Conservation (phyloP, 1,284 basidiomycete species). For the Ceratobasidium papillatum region DNA sequence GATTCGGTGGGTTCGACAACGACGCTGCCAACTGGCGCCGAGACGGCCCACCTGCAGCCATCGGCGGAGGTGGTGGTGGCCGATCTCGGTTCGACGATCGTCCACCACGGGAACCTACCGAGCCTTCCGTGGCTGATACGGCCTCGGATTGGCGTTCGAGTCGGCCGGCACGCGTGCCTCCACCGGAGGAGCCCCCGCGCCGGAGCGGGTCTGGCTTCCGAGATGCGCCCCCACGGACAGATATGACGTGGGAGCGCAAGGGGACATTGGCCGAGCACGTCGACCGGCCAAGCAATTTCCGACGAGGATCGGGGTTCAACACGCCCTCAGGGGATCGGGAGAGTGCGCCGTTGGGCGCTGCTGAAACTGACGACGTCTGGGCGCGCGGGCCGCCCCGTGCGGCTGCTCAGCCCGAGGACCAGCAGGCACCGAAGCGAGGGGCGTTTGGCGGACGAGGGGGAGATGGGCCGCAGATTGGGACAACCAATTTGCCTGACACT, state of each 20-base stretch:
- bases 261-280: conserved; percentile 34
- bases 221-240: conserved; percentile 18
- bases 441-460: conserved; percentile 38
- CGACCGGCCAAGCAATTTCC: conserved; percentile 44
- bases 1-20: conserved; percentile 61
- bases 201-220: conserved; percentile 26
- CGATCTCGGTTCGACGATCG: conserved; percentile 59
- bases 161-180: conserved; percentile 56
- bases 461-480: conserved; percentile 16
- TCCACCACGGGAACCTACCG: conserved; percentile 52
- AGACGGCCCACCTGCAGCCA: conserved; percentile 79
- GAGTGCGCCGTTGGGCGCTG: conserved; percentile 50
- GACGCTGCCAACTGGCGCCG: conserved; percentile 88
- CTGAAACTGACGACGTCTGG: conserved; percentile 82
- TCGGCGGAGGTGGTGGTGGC: conserved; percentile 40
- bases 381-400: conserved; percentile 61
- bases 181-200: conserved; percentile 53
- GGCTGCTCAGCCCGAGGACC: neutral
- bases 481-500: conserved; percentile 31
- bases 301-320: conserved; percentile 66
- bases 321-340: conserved; percentile 60
- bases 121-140: conserved; percentile 53
- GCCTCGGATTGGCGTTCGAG: conserved; percentile 74
- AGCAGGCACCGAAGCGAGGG: conserved; percentile 9
- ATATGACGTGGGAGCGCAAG: conserved; percentile 40